Base-by-base conservation (phyloP, 768 basidiomycete genomes). In the Hebeloma cylindrosporum region DNA sequence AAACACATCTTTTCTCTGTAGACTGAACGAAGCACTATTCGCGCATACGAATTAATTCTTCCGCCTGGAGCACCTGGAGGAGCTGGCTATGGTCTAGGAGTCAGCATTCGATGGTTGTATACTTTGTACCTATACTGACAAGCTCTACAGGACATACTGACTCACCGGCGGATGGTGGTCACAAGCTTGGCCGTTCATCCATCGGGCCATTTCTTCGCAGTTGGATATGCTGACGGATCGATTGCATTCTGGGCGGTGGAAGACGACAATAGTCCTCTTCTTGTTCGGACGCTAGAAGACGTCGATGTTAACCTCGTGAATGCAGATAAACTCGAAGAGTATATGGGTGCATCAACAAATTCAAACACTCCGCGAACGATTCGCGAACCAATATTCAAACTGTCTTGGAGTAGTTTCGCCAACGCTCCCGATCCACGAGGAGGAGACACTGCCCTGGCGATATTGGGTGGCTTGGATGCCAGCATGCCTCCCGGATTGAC, bases 31-130 rank as follows among this genome's bases (percentile, higher is more conserved):
- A 73, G 67, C 35, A 75, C 75, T 2, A 50, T 80, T 9, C 74
- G 80, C 30, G 78, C 74, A 7, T 93, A 83, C 58, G 87, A 89
- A 60, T 68, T 87, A 36, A 65, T 79, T 4, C 58, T 92, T 4
- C 79, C 84, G 16, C 87, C 91, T 4, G 91, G 92, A 26, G 88
- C 91, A 5, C 86, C 88, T 3, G 91, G 90, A 40, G 89, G 89
- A 3, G 66, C 70, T 17, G 82, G 82, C 8, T 87, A 85, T 61
- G 63, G 69, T 10, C 66, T 71, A 43, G 66, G 69, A 20, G 86
- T 86, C 51, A 61, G 74, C 40, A 23, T 31, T 27, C 32, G 8
- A 40, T 13, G 32, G 14, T 14, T 33, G 37, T 14, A 18, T 13
- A n/a, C 17, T 25, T 39, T 18, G 43, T 17, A 34, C 18, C 32